Evolutionary conservation across 495 filamentous ascomycete genomes (phyloP).

Genomic region (Hyaloscypha hepaticicola): DNA sequence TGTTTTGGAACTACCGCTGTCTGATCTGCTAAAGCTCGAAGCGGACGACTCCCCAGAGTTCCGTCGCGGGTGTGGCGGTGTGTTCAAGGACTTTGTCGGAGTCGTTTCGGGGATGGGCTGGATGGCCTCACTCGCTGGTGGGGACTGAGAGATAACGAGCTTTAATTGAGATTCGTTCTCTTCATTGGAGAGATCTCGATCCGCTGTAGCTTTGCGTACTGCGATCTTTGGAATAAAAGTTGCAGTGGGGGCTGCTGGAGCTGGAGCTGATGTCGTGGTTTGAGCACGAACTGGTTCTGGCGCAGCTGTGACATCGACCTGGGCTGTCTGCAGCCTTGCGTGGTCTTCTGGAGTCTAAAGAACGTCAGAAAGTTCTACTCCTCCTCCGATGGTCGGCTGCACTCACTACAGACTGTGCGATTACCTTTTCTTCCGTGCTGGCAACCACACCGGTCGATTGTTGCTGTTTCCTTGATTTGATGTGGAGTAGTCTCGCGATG

Average conservation of each 20-base stretch:
- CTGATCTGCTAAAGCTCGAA: background rate
- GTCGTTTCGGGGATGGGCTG: background rate
- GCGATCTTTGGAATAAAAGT: too few relatives aligned
- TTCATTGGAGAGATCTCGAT: background rate
- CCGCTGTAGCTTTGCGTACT: background rate
- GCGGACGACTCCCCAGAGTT: slow-evolving; percentile 4
- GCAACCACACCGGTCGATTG: background rate
- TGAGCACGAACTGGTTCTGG: background rate
- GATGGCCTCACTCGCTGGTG: background rate
- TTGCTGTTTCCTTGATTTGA: background rate
- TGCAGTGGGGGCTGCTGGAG: background rate
- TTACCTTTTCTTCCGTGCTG: background rate
- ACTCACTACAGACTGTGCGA: background rate
- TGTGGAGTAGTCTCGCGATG: background rate
- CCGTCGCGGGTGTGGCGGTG: background rate
- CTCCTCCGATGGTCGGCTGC: background rate
- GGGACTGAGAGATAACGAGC: background rate
- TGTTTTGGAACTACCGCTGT: slow-evolving; percentile 2
- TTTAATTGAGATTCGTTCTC: background rate
- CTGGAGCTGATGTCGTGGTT: background rate
- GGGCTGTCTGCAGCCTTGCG: background rate
- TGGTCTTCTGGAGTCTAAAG: background rate
- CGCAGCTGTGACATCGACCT: background rate
- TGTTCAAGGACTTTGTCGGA: background rate
- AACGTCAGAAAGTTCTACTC: background rate